Conservation (phyloP, 352 stramenopile species). For the Pelagophyceae sp. region DNA sequence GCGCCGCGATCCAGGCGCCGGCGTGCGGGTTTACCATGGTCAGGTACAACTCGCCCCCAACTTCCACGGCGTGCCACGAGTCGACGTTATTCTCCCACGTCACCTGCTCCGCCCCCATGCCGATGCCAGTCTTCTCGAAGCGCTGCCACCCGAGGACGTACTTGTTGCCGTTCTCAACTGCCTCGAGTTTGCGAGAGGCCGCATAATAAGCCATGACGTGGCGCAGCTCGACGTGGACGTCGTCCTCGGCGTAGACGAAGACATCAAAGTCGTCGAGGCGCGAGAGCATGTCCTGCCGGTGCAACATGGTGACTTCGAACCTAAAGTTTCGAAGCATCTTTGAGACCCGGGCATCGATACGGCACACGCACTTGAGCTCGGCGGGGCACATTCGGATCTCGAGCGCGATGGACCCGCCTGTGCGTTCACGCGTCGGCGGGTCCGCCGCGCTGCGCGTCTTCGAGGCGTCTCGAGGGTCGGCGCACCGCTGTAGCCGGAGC, state of each 20-base stretch:
- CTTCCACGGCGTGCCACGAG: neutral
- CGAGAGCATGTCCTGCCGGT: neutral
- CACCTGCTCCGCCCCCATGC: slow-evolving; percentile 4
- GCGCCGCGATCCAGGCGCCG: slow-evolving; percentile 15
- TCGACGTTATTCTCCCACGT: slow-evolving; percentile 18
- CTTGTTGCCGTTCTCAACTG: neutral
- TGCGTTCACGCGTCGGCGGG: too few species aligned
- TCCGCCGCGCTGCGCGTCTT: too few species aligned
- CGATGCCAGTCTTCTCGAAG: slow-evolving; percentile 16
- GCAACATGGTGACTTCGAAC: slow-evolving; percentile 9
- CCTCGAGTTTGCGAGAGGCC: neutral
- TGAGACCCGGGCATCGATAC: too few species aligned
- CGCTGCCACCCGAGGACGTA: slow-evolving; percentile 20
- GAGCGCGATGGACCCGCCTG: neutral
- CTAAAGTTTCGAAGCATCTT: too few species aligned
- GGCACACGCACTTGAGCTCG: too few species aligned
- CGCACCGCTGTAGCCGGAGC: too few species aligned
- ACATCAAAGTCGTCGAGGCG: neutral
- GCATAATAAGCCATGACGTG: neutral
- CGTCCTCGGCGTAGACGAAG: slow-evolving; percentile 18
- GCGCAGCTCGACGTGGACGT: slow-evolving; percentile 17
- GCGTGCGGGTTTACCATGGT: slow-evolving; percentile 15
- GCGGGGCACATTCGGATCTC: neutral
- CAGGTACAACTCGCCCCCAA: slow-evolving; percentile 1
- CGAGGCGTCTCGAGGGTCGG: too few species aligned